Evolutionary conservation across 495 filamentous ascomycete species (phyloP).

Genomic region (Tuber umbilicatum): DNA sequence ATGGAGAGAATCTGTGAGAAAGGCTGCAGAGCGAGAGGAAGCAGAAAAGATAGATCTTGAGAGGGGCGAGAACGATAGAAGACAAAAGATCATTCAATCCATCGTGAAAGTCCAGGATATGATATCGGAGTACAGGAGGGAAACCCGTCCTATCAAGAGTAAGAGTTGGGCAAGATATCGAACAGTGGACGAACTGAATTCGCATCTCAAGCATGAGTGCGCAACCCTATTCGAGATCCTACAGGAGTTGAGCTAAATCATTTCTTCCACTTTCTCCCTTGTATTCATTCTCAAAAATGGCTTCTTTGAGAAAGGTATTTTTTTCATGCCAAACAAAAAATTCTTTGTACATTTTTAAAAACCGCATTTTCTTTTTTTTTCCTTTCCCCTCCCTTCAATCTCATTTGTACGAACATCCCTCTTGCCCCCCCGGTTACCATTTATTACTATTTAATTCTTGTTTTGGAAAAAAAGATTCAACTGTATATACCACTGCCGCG

Average conservation of each 20-base stretch:
- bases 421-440: background rate
- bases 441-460: background rate
- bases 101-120: background rate
- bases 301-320: background rate
- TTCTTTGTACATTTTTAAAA: conserved; percentile 2
- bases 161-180: conserved; percentile 5
- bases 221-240: background rate
- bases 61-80: background rate
- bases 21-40: background rate
- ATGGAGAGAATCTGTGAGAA: background rate
- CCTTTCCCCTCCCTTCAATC: conserved; percentile 5
- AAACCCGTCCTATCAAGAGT: background rate
- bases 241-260: background rate
- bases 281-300: background rate
- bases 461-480: background rate
- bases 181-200: background rate
- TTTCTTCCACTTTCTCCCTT: background rate
- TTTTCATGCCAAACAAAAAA: background rate
- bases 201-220: background rate
- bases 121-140: background rate
- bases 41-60: background rate
- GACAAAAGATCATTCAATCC: background rate
- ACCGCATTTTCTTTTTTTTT: background rate
- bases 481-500: background rate
- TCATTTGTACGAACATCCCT: background rate